phyloP scores from a whole-genome alignment of 257 asterid species.

The Buddleja alternifolia region DNA sequence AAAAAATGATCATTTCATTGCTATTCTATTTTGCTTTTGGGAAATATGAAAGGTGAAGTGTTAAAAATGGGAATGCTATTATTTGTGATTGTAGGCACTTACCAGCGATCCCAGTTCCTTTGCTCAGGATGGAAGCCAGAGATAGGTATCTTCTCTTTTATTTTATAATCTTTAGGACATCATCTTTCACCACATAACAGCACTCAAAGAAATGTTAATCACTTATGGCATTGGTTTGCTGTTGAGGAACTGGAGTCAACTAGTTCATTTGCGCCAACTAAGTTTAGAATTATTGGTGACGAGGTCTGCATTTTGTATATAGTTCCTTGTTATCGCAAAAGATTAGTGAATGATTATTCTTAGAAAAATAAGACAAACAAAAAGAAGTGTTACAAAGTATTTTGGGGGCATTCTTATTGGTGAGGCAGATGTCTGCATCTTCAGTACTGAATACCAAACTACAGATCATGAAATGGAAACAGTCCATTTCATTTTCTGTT shows the following conservation, averaged over 20 bases:
- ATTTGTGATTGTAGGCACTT: constrained; percentile 18
- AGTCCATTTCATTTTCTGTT: constrained; percentile 9
- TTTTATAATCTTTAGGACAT: constrained; percentile 17
- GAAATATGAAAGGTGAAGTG: background rate
- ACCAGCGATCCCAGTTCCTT: constrained; percentile 18
- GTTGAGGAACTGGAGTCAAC: constrained; percentile 21
- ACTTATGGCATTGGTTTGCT: constrained; percentile 11
- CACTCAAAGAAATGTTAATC: background rate
- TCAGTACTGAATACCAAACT: constrained; percentile 13
- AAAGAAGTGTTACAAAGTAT: background rate
- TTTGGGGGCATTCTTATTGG: constrained; percentile 14
- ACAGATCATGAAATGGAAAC: constrained; percentile 18
- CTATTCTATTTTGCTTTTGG: background rate
- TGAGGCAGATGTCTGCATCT: constrained; percentile 2
- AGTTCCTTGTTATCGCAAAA: constrained; percentile 12
- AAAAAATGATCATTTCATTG: background rate
- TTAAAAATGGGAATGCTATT: background rate
- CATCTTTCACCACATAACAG: background rate
- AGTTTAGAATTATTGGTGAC: background rate
- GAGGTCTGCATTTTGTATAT: constrained; percentile 6
- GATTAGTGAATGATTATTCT: constrained; percentile 1
- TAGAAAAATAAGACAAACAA: constrained; percentile 1
- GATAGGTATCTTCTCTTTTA: constrained; percentile 1
- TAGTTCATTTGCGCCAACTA: constrained; percentile 6
- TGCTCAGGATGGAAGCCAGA: constrained; percentile 16